Conservation (phyloP, 2,329 filamentous ascomycete genomes). For the Penicillium sp. region DNA sequence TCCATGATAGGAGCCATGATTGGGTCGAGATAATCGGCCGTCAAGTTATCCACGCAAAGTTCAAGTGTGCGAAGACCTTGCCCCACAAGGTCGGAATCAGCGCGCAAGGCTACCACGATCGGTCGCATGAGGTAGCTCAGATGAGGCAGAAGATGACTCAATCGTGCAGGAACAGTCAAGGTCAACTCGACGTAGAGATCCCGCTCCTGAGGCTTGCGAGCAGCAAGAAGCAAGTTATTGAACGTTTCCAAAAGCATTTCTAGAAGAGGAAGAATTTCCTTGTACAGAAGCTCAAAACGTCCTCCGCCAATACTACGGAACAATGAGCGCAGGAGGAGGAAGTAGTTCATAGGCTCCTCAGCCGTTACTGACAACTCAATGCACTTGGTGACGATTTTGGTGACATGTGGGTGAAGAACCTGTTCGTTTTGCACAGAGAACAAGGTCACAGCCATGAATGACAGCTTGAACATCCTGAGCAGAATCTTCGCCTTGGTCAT, state of each 20-base stretch:
- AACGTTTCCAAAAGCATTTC: constrained; percentile 98
- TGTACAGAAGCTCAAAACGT: constrained; percentile 96
- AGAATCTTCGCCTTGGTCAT: constrained; percentile 91
- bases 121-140: constrained; percentile 96
- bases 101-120: constrained; percentile 89
- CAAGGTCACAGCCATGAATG: constrained; percentile 98
- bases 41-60: constrained; percentile 96
- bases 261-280: constrained; percentile 91
- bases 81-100: constrained; percentile 89
- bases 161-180: constrained; percentile 87
- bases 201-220: constrained; percentile 84
- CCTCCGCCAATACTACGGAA: constrained; percentile 97
- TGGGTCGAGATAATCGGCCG: constrained; percentile 94
- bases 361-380: constrained; percentile 95
- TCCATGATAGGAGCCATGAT: constrained; percentile 99
- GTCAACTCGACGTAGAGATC: constrained; percentile 98
- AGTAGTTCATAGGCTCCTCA: constrained; percentile 98
- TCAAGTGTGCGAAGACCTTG: constrained; percentile 93
- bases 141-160: constrained; percentile 94
- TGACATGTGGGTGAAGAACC: constrained; percentile 91
- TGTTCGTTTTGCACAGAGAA: constrained; percentile 95
- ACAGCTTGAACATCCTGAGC: constrained; percentile 91
- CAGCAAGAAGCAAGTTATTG: constrained; percentile 89
- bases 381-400: constrained; percentile 95
- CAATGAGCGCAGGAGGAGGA: constrained; percentile 84